Percentiles rank a stretch among this genome's conserved stretches.
These are phyloP conservation scores for Diospyros lotus DNA, from an alignment of 148 eudicot species.

Conservation along the genomic window DNA sequence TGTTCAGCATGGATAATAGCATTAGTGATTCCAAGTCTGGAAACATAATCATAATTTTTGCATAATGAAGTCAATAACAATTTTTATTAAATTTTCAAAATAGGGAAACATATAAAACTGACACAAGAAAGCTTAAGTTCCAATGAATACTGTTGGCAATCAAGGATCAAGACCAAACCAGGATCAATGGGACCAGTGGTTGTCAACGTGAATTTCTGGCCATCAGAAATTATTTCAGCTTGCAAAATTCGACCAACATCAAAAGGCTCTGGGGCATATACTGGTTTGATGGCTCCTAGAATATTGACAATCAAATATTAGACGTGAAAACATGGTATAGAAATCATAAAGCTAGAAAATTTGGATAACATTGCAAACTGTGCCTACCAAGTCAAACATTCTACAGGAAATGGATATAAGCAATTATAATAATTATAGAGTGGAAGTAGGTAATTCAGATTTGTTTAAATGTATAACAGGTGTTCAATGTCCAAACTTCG, in stretches of 20 bases:
- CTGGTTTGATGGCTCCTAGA: constrained; percentile 81
- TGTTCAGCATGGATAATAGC: constrained; percentile 30
- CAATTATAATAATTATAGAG: neutral
- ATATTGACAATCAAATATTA: neutral
- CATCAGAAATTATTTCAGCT: constrained; percentile 57
- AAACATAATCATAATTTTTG: neutral
- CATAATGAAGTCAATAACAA: neutral
- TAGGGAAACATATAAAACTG: neutral
- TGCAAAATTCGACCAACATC: constrained; percentile 79
- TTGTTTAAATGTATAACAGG: neutral
- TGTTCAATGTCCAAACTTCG: neutral
- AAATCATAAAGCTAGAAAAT: neutral
- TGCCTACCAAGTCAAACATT: constrained; percentile 1
- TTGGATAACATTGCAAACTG: neutral
- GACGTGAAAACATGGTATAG: neutral
- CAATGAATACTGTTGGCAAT: constrained; percentile 1
- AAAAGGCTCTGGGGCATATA: constrained; percentile 96
- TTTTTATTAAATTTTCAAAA: neutral
- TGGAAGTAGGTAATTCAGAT: neutral
- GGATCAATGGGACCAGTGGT: constrained; percentile 91
- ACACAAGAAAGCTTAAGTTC: neutral
- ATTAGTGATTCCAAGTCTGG: constrained; percentile 14
- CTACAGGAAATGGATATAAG: neutral
- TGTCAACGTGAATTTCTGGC: constrained; percentile 41
- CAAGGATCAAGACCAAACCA: constrained; percentile 36